phyloP scores from a whole-genome alignment of 73 alveolate species.

The Blepharisma stoltei region DNA sequence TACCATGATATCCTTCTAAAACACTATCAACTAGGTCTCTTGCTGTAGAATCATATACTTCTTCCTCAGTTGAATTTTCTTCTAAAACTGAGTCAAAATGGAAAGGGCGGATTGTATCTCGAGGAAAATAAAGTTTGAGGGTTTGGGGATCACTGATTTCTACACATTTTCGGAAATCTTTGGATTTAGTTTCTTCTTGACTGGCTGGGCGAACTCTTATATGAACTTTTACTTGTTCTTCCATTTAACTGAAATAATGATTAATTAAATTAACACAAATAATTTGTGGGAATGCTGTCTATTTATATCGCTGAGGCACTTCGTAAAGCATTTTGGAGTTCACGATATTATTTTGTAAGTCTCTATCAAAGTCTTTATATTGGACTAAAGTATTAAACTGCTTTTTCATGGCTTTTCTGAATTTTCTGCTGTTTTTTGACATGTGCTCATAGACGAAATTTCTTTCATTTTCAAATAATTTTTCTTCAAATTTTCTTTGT shows the following conservation, averaged over 20 bases:
- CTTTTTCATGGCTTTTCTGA: no score
- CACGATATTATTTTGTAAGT: no score
- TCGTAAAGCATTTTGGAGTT: no score
- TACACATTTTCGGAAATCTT: not conserved
- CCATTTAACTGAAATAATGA: conserved; percentile 33
- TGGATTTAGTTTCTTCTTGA: conserved; percentile 29
- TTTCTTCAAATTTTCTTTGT: no score
- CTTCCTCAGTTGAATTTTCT: conserved; percentile 57
- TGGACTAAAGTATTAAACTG: no score
- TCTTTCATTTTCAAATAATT: no score
- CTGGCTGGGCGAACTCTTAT: conserved; percentile 82
- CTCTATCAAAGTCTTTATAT: no score
- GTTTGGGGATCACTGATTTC: not conserved
- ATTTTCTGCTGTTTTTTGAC: no score
- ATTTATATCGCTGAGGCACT: no score
- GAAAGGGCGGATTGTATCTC: conserved; percentile 30
- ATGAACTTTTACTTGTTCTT: conserved; percentile 76
- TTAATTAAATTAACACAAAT: no score
- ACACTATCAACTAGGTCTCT: conserved; percentile 45
- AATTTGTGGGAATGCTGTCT: no score
- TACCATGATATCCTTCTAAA: conserved; percentile 61
- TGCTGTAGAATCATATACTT: conserved; percentile 47
- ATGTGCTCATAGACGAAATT: no score
- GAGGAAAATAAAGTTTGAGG: not conserved
- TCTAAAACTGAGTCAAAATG: conserved; percentile 62